A percentile compares a stretch with the other conserved stretches of the same genome.
Evolutionary conservation across 2,329 filamentous ascomycete genomes (phyloP).

Genomic region (Phyllosticta citrichinensis): DNA sequence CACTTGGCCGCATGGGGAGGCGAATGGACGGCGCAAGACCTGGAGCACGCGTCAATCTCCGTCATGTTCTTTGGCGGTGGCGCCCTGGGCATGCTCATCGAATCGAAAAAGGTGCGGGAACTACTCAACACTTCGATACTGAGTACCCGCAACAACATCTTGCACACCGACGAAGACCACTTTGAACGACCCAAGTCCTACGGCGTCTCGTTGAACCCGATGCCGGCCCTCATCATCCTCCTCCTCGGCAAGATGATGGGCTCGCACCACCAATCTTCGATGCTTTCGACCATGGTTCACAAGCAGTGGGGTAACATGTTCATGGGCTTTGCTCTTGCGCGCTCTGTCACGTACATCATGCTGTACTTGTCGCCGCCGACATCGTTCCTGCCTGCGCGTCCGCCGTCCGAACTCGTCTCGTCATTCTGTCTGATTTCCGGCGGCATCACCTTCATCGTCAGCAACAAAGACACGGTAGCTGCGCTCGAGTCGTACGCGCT

Average conservation of each 20-base stretch:
- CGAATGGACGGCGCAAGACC: constrained; percentile 65
- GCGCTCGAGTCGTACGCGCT: constrained; percentile 69
- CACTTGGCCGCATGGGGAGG: constrained; percentile 66
- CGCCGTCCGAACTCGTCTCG: constrained; percentile 80
- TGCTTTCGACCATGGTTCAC: constrained; percentile 86
- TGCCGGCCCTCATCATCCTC: constrained; percentile 78
- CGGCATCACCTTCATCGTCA: constrained; percentile 86
- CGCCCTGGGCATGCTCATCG: constrained; percentile 75
- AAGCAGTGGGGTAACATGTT: constrained; percentile 87
- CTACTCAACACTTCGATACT: constrained; percentile 48
- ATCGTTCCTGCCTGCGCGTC: constrained; percentile 70
- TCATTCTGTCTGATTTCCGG: constrained; percentile 81
- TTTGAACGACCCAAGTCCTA: constrained; percentile 57
- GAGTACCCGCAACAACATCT: constrained; percentile 27
- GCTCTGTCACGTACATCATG: constrained; percentile 69
- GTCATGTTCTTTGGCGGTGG: constrained; percentile 91
- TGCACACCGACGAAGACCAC: constrained; percentile 29
- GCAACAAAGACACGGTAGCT: constrained; percentile 64
- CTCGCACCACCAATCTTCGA: constrained; percentile 73
- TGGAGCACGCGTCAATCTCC: constrained; percentile 89
- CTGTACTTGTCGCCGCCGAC: constrained; percentile 71
- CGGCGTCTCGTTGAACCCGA: constrained; percentile 70
- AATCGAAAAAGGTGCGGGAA: constrained; percentile 55
- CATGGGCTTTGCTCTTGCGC: constrained; percentile 67
- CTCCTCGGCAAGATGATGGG: constrained; percentile 92